phyloP scores from a whole-genome alignment of 345 rosid species.

The Trapa bicornis region DNA sequence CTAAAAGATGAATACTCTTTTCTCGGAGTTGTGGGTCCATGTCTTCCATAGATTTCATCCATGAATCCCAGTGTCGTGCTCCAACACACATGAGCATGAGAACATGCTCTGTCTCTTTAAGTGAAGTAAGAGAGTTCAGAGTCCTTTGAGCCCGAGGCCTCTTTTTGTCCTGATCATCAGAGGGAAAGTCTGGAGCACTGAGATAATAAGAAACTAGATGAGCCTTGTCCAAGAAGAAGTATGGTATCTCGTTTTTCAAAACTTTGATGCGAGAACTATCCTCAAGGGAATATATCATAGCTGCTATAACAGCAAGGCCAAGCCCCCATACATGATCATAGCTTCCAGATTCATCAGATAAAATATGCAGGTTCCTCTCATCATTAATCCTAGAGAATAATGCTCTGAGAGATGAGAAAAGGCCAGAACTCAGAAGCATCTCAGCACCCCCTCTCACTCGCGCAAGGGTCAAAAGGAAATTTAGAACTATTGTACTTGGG shows the following conservation, averaged over 20 bases:
- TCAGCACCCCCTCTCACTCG: conserved; percentile 71
- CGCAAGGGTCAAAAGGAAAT: conserved; percentile 68
- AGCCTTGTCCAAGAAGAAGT: conserved; percentile 63
- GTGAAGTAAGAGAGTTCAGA: conserved; percentile 48
- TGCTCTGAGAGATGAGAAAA: conserved; percentile 50
- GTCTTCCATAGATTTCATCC: conserved; percentile 67
- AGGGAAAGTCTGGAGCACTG: conserved; percentile 57
- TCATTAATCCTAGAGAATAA: conserved; percentile 33
- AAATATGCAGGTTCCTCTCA: conserved; percentile 19
- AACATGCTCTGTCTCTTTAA: conserved; percentile 78
- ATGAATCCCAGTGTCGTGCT: conserved; percentile 53
- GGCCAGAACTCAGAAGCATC: conserved; percentile 66
- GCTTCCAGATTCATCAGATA: conserved; percentile 36
- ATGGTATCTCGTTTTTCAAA: conserved; percentile 49
- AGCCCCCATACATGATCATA: conserved; percentile 65
- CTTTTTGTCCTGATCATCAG: conserved; percentile 51
- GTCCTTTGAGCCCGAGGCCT: conserved; percentile 49
- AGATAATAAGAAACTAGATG: conserved; percentile 53
- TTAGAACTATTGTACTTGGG: conserved; percentile 42
- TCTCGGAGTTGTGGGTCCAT: conserved; percentile 67
- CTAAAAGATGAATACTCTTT: conserved; percentile 69
- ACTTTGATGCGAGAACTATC: conserved; percentile 31
- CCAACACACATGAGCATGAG: conserved; percentile 65
- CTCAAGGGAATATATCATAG: conserved; percentile 65
- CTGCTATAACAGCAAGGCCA: conserved; percentile 66